These are phyloP conservation scores for Psidium guajava DNA, from an alignment of 345 rosid genomes.

Conservation along the genomic window DNA sequence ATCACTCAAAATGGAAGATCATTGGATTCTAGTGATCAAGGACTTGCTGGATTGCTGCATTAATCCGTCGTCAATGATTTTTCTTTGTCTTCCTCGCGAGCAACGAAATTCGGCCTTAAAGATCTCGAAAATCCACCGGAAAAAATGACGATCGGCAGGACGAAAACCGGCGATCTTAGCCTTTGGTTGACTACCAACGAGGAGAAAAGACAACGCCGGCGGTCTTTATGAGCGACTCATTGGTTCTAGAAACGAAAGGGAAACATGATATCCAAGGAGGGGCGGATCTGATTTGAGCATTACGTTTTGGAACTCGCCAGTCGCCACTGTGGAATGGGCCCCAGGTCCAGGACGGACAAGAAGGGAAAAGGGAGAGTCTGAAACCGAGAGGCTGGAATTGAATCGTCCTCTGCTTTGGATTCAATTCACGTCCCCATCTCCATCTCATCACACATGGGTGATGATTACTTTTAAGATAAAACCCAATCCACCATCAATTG, in stretches of 20 bases:
- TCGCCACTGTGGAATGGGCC: background rate
- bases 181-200: background rate
- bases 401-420: too few relatives aligned
- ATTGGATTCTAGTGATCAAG: background rate
- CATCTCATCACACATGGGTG: background rate
- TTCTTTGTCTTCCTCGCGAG: fast-evolving
- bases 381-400: background rate
- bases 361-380: background rate
- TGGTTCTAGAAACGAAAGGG: background rate
- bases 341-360: background rate
- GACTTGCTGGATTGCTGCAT: background rate
- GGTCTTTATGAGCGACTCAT: background rate
- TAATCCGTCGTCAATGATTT: background rate
- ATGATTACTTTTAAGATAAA: background rate
- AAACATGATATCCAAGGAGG: background rate
- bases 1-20: background rate
- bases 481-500: background rate
- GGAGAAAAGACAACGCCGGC: background rate
- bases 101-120: background rate
- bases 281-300: background rate
- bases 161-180: too few relatives aligned
- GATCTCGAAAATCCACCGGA: too few relatives aligned
- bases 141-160: too few relatives aligned
- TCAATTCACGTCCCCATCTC: background rate
- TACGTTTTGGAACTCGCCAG: background rate